A percentile compares a stretch with the other conserved stretches of the same genome.
Evolutionary conservation across 352 stramenopile genomes (phyloP).

Genomic region (Phytopythium oedochilum): DNA sequence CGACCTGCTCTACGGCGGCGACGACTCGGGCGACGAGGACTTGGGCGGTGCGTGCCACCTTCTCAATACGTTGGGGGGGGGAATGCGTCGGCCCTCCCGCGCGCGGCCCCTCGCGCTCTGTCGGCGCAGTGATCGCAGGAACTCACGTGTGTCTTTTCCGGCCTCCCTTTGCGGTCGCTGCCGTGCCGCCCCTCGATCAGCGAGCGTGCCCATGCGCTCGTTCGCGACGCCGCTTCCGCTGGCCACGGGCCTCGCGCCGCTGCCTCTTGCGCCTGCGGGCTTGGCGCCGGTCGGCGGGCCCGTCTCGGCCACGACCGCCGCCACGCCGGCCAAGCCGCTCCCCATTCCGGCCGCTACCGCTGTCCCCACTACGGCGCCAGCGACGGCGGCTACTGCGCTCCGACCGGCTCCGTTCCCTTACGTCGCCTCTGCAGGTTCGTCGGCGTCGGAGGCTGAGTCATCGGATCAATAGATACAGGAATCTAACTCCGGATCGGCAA

Average conservation of each 20-base stretch:
- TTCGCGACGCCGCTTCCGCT: conserved; percentile 26
- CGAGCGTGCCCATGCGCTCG: conserved; percentile 28
- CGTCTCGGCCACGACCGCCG: not conserved
- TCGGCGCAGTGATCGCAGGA: too few relatives aligned
- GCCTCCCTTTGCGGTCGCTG: not conserved
- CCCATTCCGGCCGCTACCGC: conserved; percentile 3
- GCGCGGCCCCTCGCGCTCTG: too few relatives aligned
- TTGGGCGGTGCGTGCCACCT: conserved; percentile 44
- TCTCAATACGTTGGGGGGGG: too few relatives aligned
- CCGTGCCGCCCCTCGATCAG: not conserved
- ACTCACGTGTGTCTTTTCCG: conserved; percentile 4
- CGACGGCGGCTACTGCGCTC: conserved; percentile 14
- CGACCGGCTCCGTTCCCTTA: conserved; percentile 12
- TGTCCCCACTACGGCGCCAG: too few relatives aligned
- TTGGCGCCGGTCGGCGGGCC: not conserved
- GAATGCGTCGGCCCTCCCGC: too few relatives aligned
- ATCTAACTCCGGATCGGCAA: not conserved
- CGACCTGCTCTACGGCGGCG: conserved; percentile 74
- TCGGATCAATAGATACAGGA: too few relatives aligned
- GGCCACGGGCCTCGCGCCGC: conserved; percentile 5
- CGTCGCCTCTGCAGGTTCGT: not conserved
- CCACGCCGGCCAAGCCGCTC: conserved; percentile 12
- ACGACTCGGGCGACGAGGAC: conserved; percentile 80
- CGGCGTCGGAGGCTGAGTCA: not conserved
- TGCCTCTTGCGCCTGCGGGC: conserved; percentile 5